Base-by-base conservation (phyloP, 148 eudicot species). In the Cornus controversa region DNA sequence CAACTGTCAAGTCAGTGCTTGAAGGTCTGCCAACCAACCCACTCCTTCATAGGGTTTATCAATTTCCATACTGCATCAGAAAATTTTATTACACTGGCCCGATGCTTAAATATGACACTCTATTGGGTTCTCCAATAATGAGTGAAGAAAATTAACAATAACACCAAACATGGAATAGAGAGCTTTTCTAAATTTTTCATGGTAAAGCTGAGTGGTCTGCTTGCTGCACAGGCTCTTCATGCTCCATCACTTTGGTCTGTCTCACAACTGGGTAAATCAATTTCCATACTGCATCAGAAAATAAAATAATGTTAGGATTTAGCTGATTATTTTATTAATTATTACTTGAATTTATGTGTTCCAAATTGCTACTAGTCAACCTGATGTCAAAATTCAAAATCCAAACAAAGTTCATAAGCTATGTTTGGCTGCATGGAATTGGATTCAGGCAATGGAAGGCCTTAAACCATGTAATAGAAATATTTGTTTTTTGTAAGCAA, bases 201-300 rank as follows among this genome's bases (percentile, higher is more conserved):
- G 73, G 66, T 20, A 69, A 74, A 60, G 50, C 81, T 71, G 66
- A 22, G 70, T 58, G 24, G 37, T 72, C 75, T 36, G 70, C 77
- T 78, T 74, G 75, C 63, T 87, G 85, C 78, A 60, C 77, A 22
- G 82, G 40, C 42, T 84, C 88, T 76, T 87, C 97, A 81, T 85
- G 91, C 75, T 93, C 87, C 87, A 76, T 75, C 24, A 93, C 86
- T 84, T 85, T 91, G 66, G 89, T 85, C 74, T 88, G 86, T 82
- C 81, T 84, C 71, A 95, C 54, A n/a, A 86, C 86, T 7, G 96
- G 96, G 24, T 86, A 91, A 23, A 94, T 92, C 83, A 94, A 73
- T 78, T 89, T 94, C 97, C 97, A 94, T 82, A 94, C 98, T 94
- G 87, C 82, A 83, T 65, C 20, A 76, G 4, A 68, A 34, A 10